A percentile compares a stretch with the other conserved stretches of the same genome.
Conservation (phyloP, 495 filamentous ascomycete genomes). For the Aspergillus asperescens region DNA sequence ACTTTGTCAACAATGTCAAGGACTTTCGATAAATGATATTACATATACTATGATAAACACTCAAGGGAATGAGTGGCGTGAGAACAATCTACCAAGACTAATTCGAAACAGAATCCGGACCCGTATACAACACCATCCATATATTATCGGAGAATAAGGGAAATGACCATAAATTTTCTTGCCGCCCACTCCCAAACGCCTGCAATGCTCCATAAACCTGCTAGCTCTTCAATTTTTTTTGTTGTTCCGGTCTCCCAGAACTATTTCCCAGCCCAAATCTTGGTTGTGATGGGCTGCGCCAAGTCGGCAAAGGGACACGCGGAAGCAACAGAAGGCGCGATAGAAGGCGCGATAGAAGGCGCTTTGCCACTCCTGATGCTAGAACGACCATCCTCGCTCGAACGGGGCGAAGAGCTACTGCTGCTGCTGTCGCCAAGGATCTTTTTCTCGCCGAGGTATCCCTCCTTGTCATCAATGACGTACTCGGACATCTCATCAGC, state of each 20-base stretch:
- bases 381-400: slow-evolving; percentile 31
- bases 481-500: slow-evolving; percentile 52
- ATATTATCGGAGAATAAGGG: no score
- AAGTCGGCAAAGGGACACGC: slow-evolving; percentile 38
- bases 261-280: slow-evolving; percentile 36
- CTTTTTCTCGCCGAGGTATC: slow-evolving; percentile 51
- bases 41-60: background rate
- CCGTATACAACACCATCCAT: background rate
- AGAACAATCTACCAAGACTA: background rate
- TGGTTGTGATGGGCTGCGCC: slow-evolving; percentile 26
- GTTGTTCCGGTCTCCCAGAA: background rate
- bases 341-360: no score
- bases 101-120: background rate
- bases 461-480: slow-evolving; percentile 53
- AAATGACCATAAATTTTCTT: background rate
- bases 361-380: slow-evolving; percentile 29
- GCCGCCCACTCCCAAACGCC: slow-evolving; percentile 1
- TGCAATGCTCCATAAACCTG: background rate
- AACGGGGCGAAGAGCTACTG: slow-evolving; percentile 19
- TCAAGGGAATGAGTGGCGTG: background rate
- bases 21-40: background rate
- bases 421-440: slow-evolving; percentile 34
- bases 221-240: background rate
- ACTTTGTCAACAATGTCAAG: background rate
- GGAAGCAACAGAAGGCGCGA: slow-evolving; percentile 21